Conservation (phyloP, 345 rosid species). For the Schrenkiella parvula region DNA sequence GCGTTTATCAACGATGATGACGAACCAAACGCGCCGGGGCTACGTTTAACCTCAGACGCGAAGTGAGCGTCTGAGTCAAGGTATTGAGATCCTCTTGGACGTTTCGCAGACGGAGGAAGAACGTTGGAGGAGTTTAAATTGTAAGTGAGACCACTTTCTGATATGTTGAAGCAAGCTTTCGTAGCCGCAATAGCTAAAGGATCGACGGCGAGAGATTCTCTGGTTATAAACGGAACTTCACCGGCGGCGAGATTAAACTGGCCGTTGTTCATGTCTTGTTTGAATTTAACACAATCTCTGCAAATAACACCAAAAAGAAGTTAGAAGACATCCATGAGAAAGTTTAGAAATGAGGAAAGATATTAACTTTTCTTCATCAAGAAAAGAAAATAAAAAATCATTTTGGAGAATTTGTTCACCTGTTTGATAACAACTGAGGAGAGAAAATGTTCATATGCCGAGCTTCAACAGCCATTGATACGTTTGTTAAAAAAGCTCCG, state of each 20-base stretch:
- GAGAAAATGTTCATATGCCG: constrained; percentile 41
- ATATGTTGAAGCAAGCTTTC: constrained; percentile 37
- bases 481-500: constrained; percentile 18
- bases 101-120: constrained; percentile 34
- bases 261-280: constrained; percentile 39
- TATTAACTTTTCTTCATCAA: not conserved
- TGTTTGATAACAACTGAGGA: constrained; percentile 39
- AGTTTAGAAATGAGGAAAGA: not conserved
- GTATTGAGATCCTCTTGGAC: constrained; percentile 37
- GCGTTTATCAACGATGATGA: constrained; percentile 19
- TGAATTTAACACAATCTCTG: constrained; percentile 48
- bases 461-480: constrained; percentile 59
- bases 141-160: constrained; percentile 54
- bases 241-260: constrained; percentile 38
- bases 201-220: constrained; percentile 39
- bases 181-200: constrained; percentile 20
- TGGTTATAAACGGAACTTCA: constrained; percentile 31
- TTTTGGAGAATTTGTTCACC: constrained; percentile 19
- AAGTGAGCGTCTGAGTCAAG: constrained; percentile 28
- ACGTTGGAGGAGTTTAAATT: constrained; percentile 30
- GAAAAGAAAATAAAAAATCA: not conserved
- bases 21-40: constrained; percentile 30
- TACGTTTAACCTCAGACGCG: constrained; percentile 33
- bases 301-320: not conserved
- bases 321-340: not conserved